Percentiles rank a stretch among this genome's conserved stretches.
phyloP scores from a whole-genome alignment of 1,139 yeast genomes.

The Kurtzmaniella quercitrusa region DNA sequence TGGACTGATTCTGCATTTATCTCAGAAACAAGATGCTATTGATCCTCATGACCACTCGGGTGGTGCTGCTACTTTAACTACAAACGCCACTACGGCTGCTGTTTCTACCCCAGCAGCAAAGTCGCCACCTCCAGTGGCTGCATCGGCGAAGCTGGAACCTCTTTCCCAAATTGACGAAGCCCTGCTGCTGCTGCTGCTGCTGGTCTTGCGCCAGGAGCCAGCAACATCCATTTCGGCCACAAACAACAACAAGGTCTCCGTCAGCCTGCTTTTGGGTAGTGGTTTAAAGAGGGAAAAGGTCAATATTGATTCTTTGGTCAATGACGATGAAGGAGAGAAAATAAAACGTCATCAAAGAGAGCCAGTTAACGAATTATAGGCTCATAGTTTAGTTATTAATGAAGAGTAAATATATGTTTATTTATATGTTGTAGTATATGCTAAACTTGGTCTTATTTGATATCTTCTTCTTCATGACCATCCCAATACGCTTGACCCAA shows the following conservation, averaged over 20 bases:
- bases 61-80: neutral
- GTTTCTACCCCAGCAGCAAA: neutral
- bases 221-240: neutral
- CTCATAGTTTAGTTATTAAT: neutral
- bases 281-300: slow-evolving; percentile 9
- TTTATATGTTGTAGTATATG: neutral
- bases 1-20: slow-evolving; percentile 15
- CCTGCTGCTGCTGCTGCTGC: slow-evolving; percentile 2
- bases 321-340: slow-evolving; percentile 8
- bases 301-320: slow-evolving; percentile 11
- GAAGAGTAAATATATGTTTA: slow-evolving; percentile 4
- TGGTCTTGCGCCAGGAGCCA: neutral
- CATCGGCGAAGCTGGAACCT: slow-evolving; percentile 2
- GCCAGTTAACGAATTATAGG: neutral
- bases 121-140: neutral
- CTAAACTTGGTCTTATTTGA: neutral
- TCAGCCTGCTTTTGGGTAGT: slow-evolving; percentile 27
- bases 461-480: too few species aligned
- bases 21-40: slow-evolving; percentile 18
- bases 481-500: too few species aligned
- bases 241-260: slow-evolving; percentile 23
- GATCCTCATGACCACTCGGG: slow-evolving; percentile 22
- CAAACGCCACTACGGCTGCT: neutral
- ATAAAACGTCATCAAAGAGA: neutral
- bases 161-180: slow-evolving; percentile 4